A percentile compares a stretch with the other conserved stretches of the same genome.
phyloP scores from a whole-genome alignment of 352 stramenopile species.

The Phytophthora foliorum region DNA sequence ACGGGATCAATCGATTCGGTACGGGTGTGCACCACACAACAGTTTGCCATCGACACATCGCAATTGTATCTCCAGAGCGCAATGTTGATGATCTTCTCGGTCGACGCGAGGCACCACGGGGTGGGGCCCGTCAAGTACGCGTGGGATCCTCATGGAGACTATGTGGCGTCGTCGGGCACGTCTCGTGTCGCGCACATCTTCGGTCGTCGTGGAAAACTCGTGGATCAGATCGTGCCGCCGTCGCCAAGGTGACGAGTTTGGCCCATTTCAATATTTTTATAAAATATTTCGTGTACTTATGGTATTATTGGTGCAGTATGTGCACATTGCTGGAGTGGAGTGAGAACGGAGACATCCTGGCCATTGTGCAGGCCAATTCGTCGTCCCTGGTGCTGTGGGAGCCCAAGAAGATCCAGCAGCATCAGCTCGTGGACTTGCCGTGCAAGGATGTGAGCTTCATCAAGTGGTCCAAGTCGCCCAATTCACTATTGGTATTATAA shows the following conservation, averaged over 20 bases:
- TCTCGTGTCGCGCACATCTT: slow-evolving; percentile 86
- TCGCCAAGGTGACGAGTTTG: slow-evolving; percentile 60
- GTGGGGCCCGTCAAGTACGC: slow-evolving; percentile 77
- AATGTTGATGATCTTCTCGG: slow-evolving; percentile 88
- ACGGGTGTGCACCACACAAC: no score
- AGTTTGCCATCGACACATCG: no score
- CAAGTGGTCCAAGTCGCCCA: slow-evolving; percentile 80
- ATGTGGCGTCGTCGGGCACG: slow-evolving; percentile 78
- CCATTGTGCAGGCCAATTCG: slow-evolving; percentile 83
- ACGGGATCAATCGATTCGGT: no score
- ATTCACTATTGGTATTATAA: slow-evolving; percentile 55
- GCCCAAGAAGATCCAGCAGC: slow-evolving; percentile 64
- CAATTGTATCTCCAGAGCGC: no score
- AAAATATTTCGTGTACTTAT: slow-evolving; percentile 1
- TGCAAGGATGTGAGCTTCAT: slow-evolving; percentile 84
- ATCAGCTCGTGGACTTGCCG: slow-evolving; percentile 73
- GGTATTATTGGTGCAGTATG: slow-evolving; percentile 39
- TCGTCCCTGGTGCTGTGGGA: slow-evolving; percentile 79
- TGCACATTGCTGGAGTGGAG: slow-evolving; percentile 85
- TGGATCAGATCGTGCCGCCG: slow-evolving; percentile 83
- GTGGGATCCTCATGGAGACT: slow-evolving; percentile 83
- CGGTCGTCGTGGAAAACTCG: slow-evolving; percentile 69
- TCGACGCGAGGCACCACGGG: slow-evolving; percentile 82
- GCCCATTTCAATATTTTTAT: slow-evolving; percentile 1
- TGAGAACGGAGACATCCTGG: slow-evolving; percentile 69